Percentiles rank a stretch among this genome's conserved stretches.
phyloP scores from a whole-genome alignment of 805 yeast species.

The Komagataella mondaviorum region DNA sequence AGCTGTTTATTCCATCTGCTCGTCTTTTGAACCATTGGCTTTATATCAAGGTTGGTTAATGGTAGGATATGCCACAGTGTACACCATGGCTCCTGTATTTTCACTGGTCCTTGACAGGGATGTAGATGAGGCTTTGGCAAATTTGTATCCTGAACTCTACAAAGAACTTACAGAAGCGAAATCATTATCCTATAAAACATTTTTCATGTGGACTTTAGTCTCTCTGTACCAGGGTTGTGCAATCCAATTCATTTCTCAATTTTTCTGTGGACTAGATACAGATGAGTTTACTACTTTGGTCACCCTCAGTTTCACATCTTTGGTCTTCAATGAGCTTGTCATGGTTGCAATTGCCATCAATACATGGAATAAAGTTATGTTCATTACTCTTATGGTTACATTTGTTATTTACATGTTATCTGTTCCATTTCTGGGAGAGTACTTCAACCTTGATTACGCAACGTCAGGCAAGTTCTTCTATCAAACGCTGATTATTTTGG shows the following conservation, averaged over 20 bases:
- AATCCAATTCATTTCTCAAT: conserved; percentile 73
- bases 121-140: conserved; percentile 79
- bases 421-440: conserved; percentile 78
- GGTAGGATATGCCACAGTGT: conserved; percentile 97
- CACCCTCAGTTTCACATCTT: conserved; percentile 69
- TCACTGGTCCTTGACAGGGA: conserved; percentile 85
- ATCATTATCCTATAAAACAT: conserved; percentile 75
- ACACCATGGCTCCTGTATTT: conserved; percentile 97
- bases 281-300: conserved; percentile 61
- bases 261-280: conserved; percentile 47
- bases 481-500: conserved; percentile 52
- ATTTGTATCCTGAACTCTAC: conserved; percentile 87
- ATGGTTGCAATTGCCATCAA: conserved; percentile 92
- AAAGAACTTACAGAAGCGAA: conserved; percentile 83
- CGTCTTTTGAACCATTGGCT: conserved; percentile 87
- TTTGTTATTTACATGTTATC: conserved; percentile 53
- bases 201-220: conserved; percentile 81
- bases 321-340: conserved; percentile 72
- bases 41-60: conserved; percentile 91
- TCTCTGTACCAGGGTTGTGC: conserved; percentile 86
- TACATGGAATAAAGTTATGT: conserved; percentile 81
- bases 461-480: conserved; percentile 47
- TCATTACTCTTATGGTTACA: conserved; percentile 59
- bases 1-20: conserved; percentile 79
- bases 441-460: conserved; percentile 62